Percentiles rank a stretch among this genome's conserved stretches.
Conservation (phyloP, 768 basidiomycete species). For the Hygrocybe coccinea region DNA sequence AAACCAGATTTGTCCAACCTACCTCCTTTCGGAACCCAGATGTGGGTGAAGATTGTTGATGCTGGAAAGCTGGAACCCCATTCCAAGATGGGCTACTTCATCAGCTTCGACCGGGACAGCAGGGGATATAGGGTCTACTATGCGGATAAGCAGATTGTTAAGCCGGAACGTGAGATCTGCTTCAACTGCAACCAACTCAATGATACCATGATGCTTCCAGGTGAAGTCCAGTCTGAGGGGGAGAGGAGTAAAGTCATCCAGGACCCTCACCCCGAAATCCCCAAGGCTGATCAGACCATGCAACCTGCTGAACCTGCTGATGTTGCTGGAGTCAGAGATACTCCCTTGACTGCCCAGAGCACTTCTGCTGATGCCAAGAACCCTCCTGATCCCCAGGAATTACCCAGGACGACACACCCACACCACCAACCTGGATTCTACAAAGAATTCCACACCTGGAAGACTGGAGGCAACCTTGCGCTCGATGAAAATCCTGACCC, state of each 20-base stretch:
- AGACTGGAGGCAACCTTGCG: no score
- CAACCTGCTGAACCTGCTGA: no score
- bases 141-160: constrained; percentile 12
- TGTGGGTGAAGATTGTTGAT: background rate
- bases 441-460: no score
- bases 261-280: background rate
- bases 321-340: no score
- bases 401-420: no score
- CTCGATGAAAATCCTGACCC: no score
- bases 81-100: background rate
- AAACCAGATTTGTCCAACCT: constrained; percentile 26
- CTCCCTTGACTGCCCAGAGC: no score
- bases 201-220: background rate
- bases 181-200: constrained; percentile 11
- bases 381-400: no score
- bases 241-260: background rate
- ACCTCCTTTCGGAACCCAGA: constrained; percentile 13
- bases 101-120: background rate
- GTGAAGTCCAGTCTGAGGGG: constrained; percentile 2
- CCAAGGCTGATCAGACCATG: no score
- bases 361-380: no score
- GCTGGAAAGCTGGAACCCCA: background rate
- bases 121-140: background rate
- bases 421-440: no score
- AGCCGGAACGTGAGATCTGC: constrained; percentile 29